A percentile compares a stretch with the other conserved stretches of the same genome.
Conservation (phyloP, 169 alveolate species). For the Plasmodium gonderi region DNA sequence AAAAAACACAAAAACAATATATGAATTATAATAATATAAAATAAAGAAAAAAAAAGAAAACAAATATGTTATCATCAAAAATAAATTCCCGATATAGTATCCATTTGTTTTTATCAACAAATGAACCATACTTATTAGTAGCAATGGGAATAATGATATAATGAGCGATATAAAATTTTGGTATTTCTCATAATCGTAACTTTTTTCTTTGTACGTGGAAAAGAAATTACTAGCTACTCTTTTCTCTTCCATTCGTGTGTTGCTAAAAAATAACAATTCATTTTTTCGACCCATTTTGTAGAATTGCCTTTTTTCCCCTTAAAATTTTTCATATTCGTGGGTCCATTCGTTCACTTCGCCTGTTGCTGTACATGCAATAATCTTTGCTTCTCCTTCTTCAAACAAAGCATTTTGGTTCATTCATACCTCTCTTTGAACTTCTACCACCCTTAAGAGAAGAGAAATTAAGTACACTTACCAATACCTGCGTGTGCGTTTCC, state of each 20-base stretch:
- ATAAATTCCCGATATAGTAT: constrained; percentile 55
- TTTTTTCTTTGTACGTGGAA: constrained; percentile 19
- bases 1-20: constrained; percentile 36
- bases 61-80: constrained; percentile 57
- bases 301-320: constrained; percentile 11
- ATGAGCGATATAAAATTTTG: constrained; percentile 23
- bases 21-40: constrained; percentile 59
- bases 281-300: constrained; percentile 33
- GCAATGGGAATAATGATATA: constrained; percentile 41
- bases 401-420: background rate
- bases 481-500: background rate
- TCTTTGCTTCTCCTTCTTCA: background rate
- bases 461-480: background rate
- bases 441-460: background rate
- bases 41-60: constrained; percentile 59
- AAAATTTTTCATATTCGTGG: background rate
- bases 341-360: background rate
- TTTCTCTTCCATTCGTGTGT: constrained; percentile 16
- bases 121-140: constrained; percentile 25
- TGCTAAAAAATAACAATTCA: constrained; percentile 18
- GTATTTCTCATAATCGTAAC: constrained; percentile 8
- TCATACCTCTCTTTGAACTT: background rate
- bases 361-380: background rate
- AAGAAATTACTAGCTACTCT: constrained; percentile 22
- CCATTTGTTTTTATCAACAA: constrained; percentile 36